Percentiles rank a stretch among this genome's conserved stretches.
phyloP scores from a whole-genome alignment of 2,329 filamentous ascomycete species.

The Furcasterigmium sp. region DNA sequence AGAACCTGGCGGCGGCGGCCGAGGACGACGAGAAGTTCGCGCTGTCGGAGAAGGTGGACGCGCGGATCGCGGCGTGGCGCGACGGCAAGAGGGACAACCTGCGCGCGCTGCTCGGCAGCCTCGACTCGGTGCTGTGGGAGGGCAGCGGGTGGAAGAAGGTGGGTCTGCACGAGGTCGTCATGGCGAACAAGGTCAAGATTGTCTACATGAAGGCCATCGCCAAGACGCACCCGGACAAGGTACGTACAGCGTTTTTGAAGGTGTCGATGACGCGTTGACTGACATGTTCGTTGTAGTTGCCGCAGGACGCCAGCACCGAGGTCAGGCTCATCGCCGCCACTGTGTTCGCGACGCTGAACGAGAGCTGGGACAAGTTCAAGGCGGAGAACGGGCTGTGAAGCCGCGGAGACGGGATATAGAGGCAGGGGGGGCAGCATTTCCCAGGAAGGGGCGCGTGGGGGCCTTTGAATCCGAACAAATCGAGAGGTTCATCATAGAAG shows the following conservation, averaged over 20 bases:
- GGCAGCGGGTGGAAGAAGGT: conserved; percentile 95
- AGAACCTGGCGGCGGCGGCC: conserved; percentile 78
- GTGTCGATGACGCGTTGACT: background rate
- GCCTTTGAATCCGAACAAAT: conserved; percentile 4
- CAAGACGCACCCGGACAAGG: conserved; percentile 98
- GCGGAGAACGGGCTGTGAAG: conserved; percentile 57
- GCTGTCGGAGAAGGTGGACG: conserved; percentile 79
- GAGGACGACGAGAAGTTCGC: conserved; percentile 93
- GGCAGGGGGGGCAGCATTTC: background rate
- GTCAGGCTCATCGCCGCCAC: conserved; percentile 59
- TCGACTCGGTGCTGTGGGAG: conserved; percentile 89
- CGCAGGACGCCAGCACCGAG: conserved; percentile 60
- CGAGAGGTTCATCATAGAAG: conserved; percentile 2
- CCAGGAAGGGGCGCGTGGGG: no score
- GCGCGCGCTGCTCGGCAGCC: conserved; percentile 75
- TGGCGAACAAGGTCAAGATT: conserved; percentile 94
- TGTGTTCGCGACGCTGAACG: conserved; percentile 65
- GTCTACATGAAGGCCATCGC: conserved; percentile 98
- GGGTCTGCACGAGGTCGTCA: conserved; percentile 84
- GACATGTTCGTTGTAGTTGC: conserved; percentile 40
- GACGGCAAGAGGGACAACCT: conserved; percentile 91
- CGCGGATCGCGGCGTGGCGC: conserved; percentile 73
- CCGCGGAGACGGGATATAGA: background rate
- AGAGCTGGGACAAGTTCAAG: conserved; percentile 71
- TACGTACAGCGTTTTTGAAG: conserved; percentile 41